phyloP scores from a whole-genome alignment of 2,329 filamentous ascomycete genomes.

The Fusarium falciforme region DNA sequence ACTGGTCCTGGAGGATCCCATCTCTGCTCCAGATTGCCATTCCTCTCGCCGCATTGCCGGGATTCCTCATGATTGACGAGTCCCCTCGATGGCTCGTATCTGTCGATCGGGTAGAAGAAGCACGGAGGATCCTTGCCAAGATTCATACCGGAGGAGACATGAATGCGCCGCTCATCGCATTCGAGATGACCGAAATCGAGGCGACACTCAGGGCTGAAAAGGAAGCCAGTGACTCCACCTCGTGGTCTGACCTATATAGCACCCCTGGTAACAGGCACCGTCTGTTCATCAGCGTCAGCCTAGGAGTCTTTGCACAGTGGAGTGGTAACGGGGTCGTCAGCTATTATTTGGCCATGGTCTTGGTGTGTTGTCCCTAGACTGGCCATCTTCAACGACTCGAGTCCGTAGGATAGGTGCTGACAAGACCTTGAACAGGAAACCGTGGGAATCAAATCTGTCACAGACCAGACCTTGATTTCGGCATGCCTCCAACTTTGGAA shows the following conservation, averaged over 20 bases:
- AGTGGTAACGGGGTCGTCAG: neutral
- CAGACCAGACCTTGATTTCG: neutral
- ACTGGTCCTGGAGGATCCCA: neutral
- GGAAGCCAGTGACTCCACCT: neutral
- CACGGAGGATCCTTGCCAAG: neutral
- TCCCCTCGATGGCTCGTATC: neutral
- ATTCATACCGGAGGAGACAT: neutral
- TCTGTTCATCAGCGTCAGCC: neutral
- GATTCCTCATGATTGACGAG: neutral
- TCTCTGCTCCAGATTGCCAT: neutral
- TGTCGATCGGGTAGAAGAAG: neutral
- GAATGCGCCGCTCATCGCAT: neutral
- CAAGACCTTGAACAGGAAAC: neutral
- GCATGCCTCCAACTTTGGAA: neutral
- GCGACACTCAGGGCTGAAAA: neutral
- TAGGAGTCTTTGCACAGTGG: neutral
- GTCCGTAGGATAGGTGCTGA: neutral
- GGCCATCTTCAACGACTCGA: neutral
- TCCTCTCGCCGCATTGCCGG: neutral
- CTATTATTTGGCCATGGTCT: neutral
- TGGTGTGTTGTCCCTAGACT: neutral
- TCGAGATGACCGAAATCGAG: neutral
- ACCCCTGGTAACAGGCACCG: neutral
- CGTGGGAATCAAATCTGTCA: neutral
- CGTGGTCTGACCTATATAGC: neutral